Evolutionary conservation across 345 rosid genomes (phyloP).

Genomic region (Orychophragmus violaceus): DNA sequence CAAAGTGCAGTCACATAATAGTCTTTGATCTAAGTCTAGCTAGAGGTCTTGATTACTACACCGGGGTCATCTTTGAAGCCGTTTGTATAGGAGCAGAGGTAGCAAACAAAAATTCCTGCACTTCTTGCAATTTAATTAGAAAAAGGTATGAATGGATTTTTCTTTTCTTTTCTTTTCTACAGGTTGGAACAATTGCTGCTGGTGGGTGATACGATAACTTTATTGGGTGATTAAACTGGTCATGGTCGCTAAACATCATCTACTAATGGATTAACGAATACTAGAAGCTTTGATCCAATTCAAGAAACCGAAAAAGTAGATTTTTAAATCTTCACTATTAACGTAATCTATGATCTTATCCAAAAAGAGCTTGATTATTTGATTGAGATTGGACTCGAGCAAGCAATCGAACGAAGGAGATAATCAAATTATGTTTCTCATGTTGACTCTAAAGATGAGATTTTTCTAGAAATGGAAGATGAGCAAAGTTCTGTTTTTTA

Average conservation of each 20-base stretch:
- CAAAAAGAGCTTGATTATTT: background rate
- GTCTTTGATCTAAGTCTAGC: slow-evolving; percentile 97
- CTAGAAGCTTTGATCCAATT: background rate
- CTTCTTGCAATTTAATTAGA: too few species aligned
- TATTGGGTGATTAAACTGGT: too few species aligned
- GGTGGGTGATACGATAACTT: slow-evolving; percentile 94
- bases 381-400: background rate
- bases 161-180: too few species aligned
- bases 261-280: background rate
- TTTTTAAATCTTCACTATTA: background rate
- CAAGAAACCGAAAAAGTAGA: background rate
- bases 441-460: too few species aligned
- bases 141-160: too few species aligned
- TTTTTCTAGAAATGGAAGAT: too few species aligned
- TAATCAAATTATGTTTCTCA: too few species aligned
- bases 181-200: slow-evolving; percentile 88
- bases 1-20: slow-evolving; percentile 67
- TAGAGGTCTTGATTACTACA: slow-evolving; percentile 97
- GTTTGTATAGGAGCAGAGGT: slow-evolving; percentile 78
- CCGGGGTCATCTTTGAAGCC: slow-evolving; percentile 92
- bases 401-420: slow-evolving; percentile 1
- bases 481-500: too few species aligned
- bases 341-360: background rate
- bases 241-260: too few species aligned
- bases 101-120: too few species aligned